Evolutionary conservation across 257 asterid species (phyloP), one percentile per base, ranked within the genome.

Genomic region (Cordia subcordata): DNA sequence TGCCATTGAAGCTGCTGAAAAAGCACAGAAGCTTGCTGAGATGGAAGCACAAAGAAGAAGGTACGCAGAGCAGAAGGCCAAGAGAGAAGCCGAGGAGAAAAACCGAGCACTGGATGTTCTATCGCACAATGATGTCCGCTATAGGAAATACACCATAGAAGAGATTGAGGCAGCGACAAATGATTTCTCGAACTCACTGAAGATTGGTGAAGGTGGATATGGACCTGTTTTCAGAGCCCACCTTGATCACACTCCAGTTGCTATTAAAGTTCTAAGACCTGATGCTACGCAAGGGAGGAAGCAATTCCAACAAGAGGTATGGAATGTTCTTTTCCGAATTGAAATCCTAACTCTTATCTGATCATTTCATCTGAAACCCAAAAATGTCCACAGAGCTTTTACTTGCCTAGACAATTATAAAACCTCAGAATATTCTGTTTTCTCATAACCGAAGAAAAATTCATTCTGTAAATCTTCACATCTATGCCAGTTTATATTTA

Each of bases 251-350:
- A 89, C 95, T 3, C 81, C 83, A 0, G 95, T 89, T 45, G 95
- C 96, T 57, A 86, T 89, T 61, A 84, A 86, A 71, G 76, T 79
- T 64, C 90, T 88, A 38, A 72, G 94, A 58, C 63, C 96, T 12
- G 94, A 89, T 72, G 96, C 91, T 22, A 76, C 81, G 40, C 91
- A 86, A 56, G 95, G 95, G 60, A 82, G 75, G 72, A 80, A 75
- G 70, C 96, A 89, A 50, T 89, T 89, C 83, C 94, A 84, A 57
- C 94, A 86, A 81, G 94, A 89, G 91, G 96, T 85, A 60, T 44
- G 38, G 23, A n/a, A 53, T 27, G 33, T 63, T 62, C 52, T n/a
- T 53, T 52, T 19, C 14, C 5, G 35, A 52, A 3, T 27, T 52
- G 16, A 52, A 52, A 1, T 18, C 9, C 18, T 1, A 14, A 2